A percentile compares a stretch with the other conserved stretches of the same genome.
These are phyloP conservation scores for Paracoccidioides lutzii DNA, from an alignment of 2,329 filamentous ascomycete species.

Conservation along the genomic window DNA sequence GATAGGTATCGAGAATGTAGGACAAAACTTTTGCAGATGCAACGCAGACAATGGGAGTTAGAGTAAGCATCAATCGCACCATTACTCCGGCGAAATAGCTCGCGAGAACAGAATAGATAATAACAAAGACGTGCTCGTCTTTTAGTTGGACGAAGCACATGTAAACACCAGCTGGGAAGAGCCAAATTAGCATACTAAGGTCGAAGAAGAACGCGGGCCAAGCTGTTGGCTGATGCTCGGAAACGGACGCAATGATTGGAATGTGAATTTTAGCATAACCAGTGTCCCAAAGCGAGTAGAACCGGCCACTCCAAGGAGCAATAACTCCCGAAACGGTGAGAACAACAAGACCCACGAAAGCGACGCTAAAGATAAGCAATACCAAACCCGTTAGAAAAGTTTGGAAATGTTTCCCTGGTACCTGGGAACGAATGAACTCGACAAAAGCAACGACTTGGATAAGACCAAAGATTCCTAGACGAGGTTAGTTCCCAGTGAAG, in stretches of 20 bases:
- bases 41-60: constrained; percentile 93
- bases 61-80: constrained; percentile 95
- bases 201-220: constrained; percentile 99
- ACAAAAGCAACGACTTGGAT: constrained; percentile 87
- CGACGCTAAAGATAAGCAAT: constrained; percentile 58
- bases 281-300: constrained; percentile 99
- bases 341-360: constrained; percentile 63
- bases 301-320: constrained; percentile 93
- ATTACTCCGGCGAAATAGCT: constrained; percentile 99
- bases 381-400: constrained; percentile 70
- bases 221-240: constrained; percentile 95
- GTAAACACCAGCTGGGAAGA: constrained; percentile 97
- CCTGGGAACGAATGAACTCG: constrained; percentile 75
- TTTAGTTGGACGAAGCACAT: constrained; percentile 89
- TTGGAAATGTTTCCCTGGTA: constrained; percentile 88
- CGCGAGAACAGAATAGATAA: constrained; percentile 91
- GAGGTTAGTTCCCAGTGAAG: neutral
- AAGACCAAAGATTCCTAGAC: constrained; percentile 78
- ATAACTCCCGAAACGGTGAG: constrained; percentile 79
- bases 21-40: constrained; percentile 82
- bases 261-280: constrained; percentile 99
- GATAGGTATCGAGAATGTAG: constrained; percentile 74
- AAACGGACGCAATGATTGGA: constrained; percentile 98
- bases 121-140: constrained; percentile 95
- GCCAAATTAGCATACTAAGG: constrained; percentile 94